These are phyloP conservation scores for Kingdonia uniflora DNA, from an alignment of 164 flowering plant species.

Conservation along the genomic window DNA sequence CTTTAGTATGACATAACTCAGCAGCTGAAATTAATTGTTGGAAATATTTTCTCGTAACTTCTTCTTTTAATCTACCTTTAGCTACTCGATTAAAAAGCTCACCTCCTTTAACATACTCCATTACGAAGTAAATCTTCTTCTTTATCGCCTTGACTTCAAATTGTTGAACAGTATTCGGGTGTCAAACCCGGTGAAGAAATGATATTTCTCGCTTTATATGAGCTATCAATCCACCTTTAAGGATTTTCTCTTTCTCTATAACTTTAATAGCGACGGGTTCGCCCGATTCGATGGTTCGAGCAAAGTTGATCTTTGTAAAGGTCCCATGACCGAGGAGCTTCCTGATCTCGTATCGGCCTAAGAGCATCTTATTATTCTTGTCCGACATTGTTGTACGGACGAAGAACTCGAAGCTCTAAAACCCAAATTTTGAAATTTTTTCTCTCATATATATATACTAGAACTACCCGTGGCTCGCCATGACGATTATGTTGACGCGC, in stretches of 20 bases:
- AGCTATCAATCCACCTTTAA: constrained; percentile 18
- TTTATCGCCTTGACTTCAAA: constrained; percentile 55
- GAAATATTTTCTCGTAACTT: constrained; percentile 40
- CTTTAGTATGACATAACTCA: constrained; percentile 47
- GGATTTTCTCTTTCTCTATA: constrained; percentile 39
- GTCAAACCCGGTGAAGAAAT: constrained; percentile 39
- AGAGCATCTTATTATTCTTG: constrained; percentile 2
- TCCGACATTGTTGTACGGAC: too few relatives aligned
- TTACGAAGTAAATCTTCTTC: constrained; percentile 46
- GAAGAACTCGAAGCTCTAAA: too few relatives aligned
- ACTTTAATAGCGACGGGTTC: constrained; percentile 57
- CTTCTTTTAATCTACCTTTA: constrained; percentile 46
- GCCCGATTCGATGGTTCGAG: constrained; percentile 28
- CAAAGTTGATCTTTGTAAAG: constrained; percentile 63
- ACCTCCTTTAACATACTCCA: constrained; percentile 62
- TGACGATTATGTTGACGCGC: too few relatives aligned
- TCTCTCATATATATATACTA: too few relatives aligned
- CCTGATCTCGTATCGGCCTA: constrained; percentile 55
- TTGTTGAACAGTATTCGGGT: constrained; percentile 46
- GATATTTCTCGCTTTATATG: constrained; percentile 51
- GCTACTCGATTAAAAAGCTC: constrained; percentile 52
- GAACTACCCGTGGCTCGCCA: too few relatives aligned
- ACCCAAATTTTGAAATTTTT: too few relatives aligned
- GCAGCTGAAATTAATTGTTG: constrained; percentile 60
- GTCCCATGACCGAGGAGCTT: constrained; percentile 58